phyloP scores from a whole-genome alignment of 176 grass and related monocot species.

The Avena eriantha region DNA sequence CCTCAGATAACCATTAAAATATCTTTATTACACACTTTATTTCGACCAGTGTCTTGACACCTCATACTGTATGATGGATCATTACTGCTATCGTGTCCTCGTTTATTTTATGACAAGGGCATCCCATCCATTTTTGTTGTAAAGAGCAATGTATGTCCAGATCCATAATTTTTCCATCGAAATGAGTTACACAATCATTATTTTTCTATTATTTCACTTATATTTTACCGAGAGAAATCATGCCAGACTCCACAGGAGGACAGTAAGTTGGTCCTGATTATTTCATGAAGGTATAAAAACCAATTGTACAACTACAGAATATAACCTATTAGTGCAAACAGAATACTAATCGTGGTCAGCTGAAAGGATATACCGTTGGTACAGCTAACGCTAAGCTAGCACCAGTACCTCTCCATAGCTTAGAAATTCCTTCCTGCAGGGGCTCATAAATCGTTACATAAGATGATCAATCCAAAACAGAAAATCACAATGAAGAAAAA shows the following conservation, averaged over 20 bases:
- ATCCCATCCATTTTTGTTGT: not conserved
- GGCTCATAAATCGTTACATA: conserved; percentile 19
- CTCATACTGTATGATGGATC: not conserved
- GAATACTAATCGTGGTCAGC: not conserved
- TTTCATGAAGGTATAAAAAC: not conserved
- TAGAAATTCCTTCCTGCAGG: conserved; percentile 82
- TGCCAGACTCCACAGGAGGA: not conserved
- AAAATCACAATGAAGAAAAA: not conserved
- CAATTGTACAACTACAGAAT: not conserved
- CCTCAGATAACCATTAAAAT: not conserved
- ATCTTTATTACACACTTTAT: not conserved
- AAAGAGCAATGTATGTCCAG: not conserved
- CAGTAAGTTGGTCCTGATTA: not conserved
- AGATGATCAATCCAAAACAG: conserved; percentile 27
- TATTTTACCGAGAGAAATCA: not conserved
- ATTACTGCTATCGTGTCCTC: not conserved
- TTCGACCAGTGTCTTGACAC: not conserved
- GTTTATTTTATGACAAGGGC: not conserved
- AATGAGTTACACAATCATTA: not conserved
- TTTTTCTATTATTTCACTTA: not conserved
- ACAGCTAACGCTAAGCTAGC: conserved; percentile 84
- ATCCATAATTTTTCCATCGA: not conserved
- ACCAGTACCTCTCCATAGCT: conserved; percentile 91
- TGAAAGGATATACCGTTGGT: conserved; percentile 74
- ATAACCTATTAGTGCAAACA: conserved; percentile 1